phyloP scores from a whole-genome alignment of 306 rosid species.

The Dalbergia oliveri region DNA sequence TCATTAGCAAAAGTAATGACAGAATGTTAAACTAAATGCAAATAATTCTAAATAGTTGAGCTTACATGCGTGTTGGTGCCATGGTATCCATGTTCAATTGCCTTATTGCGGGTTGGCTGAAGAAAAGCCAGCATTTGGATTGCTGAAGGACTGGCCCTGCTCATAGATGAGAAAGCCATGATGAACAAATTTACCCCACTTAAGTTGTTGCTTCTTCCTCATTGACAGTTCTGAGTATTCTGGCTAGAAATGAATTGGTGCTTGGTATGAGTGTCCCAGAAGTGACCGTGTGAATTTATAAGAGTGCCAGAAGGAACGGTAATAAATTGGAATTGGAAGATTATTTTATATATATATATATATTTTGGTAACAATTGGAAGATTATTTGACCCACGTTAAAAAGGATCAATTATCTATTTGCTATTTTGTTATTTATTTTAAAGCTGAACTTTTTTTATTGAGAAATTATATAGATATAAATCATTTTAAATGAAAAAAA shows the following conservation, averaged over 20 bases:
- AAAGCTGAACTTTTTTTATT: too few relatives aligned
- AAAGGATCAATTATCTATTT: too few relatives aligned
- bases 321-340: too few relatives aligned
- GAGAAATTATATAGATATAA: too few relatives aligned
- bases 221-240: not conserved
- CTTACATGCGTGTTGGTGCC: not conserved
- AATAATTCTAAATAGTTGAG: too few relatives aligned
- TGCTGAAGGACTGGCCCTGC: not conserved
- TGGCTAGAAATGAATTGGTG: not conserved
- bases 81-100: too few relatives aligned
- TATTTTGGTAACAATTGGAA: not conserved
- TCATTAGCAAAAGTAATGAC: too few relatives aligned
- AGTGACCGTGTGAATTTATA: not conserved
- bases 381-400: not conserved
- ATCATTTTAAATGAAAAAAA: too few relatives aligned
- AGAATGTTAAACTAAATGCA: too few relatives aligned
- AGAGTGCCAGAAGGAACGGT: not conserved
- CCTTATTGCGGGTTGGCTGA: not conserved
- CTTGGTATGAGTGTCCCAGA: not conserved
- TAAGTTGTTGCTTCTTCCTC: not conserved
- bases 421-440: too few relatives aligned
- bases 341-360: too few relatives aligned
- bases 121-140: not conserved
- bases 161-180: not conserved
- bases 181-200: not conserved